Base-by-base conservation (phyloP, 1,284 basidiomycete species). In the Pseudozyma pruni region DNA sequence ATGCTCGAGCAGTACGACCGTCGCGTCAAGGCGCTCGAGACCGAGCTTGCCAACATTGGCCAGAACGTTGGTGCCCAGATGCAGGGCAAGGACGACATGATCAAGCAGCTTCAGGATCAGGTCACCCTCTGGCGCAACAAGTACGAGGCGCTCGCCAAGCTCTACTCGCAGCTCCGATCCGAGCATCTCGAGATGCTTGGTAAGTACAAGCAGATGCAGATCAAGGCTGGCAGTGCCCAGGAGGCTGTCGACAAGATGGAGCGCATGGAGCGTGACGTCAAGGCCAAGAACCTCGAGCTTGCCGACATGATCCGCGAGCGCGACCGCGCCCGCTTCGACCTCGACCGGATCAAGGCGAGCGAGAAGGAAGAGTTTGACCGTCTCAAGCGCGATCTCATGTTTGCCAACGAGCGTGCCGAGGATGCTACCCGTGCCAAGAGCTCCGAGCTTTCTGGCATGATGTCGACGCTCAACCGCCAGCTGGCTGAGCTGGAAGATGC, bases 241-340 rank as follows among this genome's bases (percentile, higher is more conserved):
- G 96, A 98, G 84, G 93, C 95, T n/a, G 91, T 98, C 49, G 95
- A 98, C 84, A 90, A 90, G 79, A 98, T 98, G 94, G 96, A 98
- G 84, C 87, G 94, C 61, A 98, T 98, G 94, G 96, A 99, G 83
- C 87, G 94, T 33, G 96, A 99, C 83, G 86, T 98, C 78, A 98
- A 98, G 85, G 87, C 93, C 37, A 99, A 99, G 88, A 99, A 98
- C 82, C 85, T 99, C 55, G 96, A 98, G 83, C 86, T 99, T 31
- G 95, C 95, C 25, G 96, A 98, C 82, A 98, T 99, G 96, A 91
- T 99, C 75, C 89, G 95, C 50, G 96, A 98, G 84, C 89, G 96
- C 34, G 96, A 99, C 83, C 88, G 95, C 62, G 94, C 95, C 29
- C 86, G 96, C 39, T 98, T 97, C 81, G 96, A 99, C 75, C 86